These are phyloP conservation scores for Talaromyces nanjingensis DNA, from an alignment of 495 filamentous ascomycete species.

Conservation along the genomic window DNA sequence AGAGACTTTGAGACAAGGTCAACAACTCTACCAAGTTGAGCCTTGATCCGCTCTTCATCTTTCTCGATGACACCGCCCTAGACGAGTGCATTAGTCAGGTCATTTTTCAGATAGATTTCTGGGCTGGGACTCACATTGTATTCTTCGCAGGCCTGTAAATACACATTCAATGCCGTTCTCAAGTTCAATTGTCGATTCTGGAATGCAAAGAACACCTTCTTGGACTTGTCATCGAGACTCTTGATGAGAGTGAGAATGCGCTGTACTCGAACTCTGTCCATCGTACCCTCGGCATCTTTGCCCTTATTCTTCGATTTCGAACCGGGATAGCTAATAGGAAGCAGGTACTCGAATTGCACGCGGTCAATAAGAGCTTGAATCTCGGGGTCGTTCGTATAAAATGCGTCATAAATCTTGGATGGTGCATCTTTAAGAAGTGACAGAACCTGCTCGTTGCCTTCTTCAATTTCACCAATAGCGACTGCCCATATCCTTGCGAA, in stretches of 20 bases:
- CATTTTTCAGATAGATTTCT: slow-evolving; percentile 2
- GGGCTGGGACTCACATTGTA: slow-evolving; percentile 53
- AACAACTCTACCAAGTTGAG: slow-evolving; percentile 58
- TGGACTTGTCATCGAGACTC: slow-evolving; percentile 69
- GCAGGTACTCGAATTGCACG: slow-evolving; percentile 76
- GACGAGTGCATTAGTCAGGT: slow-evolving; percentile 5
- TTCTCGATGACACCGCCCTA: slow-evolving; percentile 75
- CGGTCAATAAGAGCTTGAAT: slow-evolving; percentile 77
- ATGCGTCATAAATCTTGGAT: slow-evolving; percentile 76
- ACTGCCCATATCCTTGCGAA: slow-evolving; percentile 87
- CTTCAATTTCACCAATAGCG: slow-evolving; percentile 77
- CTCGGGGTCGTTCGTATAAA: slow-evolving; percentile 85
- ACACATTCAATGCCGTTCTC: slow-evolving; percentile 60
- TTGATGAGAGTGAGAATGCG: slow-evolving; percentile 75
- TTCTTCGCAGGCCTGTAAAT: slow-evolving; percentile 72
- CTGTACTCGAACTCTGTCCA: slow-evolving; percentile 79
- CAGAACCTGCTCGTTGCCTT: slow-evolving; percentile 68
- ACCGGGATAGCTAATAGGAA: slow-evolving; percentile 80
- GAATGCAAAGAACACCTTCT: slow-evolving; percentile 83
- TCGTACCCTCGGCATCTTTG: slow-evolving; percentile 52
- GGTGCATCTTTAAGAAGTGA: slow-evolving; percentile 71
- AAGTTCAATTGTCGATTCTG: slow-evolving; percentile 66
- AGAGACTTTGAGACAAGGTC: slow-evolving; percentile 65
- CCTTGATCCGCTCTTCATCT: slow-evolving; percentile 59
- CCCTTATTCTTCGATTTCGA: slow-evolving; percentile 60